A percentile compares a stretch with the other conserved stretches of the same genome.
Evolutionary conservation across 2,329 filamentous ascomycete species (phyloP).

Genomic region (Penicillium glabrum): DNA sequence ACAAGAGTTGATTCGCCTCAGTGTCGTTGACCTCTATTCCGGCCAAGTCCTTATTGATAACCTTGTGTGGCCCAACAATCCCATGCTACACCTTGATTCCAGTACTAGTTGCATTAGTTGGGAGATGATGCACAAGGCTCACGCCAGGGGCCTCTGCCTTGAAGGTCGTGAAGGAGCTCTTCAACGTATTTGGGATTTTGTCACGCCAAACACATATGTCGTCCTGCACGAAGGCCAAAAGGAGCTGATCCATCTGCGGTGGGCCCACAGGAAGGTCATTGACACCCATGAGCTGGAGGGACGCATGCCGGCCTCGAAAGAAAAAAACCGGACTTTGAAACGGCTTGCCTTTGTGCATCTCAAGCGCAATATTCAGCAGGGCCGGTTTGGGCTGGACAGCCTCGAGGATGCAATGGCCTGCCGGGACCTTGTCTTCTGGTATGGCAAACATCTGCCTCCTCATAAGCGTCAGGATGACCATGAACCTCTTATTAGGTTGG

Average conservation of each 20-base stretch:
- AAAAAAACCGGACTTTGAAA: constrained; percentile 17
- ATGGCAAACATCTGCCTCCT: constrained; percentile 18
- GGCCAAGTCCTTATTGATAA: constrained; percentile 50
- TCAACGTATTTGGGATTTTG: constrained; percentile 43
- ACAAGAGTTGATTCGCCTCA: constrained; percentile 54
- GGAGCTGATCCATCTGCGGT: constrained; percentile 43
- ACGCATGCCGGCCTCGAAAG: not conserved
- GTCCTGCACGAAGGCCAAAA: constrained; percentile 48
- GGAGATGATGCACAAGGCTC: constrained; percentile 27
- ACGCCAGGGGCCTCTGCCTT: constrained; percentile 16
- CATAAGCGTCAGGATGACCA: not conserved
- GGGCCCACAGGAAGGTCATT: constrained; percentile 32
- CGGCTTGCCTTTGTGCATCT: constrained; percentile 17
- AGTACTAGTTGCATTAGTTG: constrained; percentile 52
- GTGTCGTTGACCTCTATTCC: constrained; percentile 54
- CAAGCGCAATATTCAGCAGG: constrained; percentile 24
- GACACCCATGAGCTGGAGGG: constrained; percentile 43
- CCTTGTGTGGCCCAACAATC: constrained; percentile 50
- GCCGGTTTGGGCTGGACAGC: constrained; percentile 40
- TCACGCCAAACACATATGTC: constrained; percentile 50
- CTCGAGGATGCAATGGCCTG: constrained; percentile 49
- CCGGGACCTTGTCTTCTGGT: constrained; percentile 45
- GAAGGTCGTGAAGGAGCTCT: not conserved
- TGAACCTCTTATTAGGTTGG: not conserved
- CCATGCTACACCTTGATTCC: constrained; percentile 53